Percentiles rank a stretch among this genome's conserved stretches.
Evolutionary conservation across 2,329 filamentous ascomycete species (phyloP).

Genomic region (Aspergillus japonicus): DNA sequence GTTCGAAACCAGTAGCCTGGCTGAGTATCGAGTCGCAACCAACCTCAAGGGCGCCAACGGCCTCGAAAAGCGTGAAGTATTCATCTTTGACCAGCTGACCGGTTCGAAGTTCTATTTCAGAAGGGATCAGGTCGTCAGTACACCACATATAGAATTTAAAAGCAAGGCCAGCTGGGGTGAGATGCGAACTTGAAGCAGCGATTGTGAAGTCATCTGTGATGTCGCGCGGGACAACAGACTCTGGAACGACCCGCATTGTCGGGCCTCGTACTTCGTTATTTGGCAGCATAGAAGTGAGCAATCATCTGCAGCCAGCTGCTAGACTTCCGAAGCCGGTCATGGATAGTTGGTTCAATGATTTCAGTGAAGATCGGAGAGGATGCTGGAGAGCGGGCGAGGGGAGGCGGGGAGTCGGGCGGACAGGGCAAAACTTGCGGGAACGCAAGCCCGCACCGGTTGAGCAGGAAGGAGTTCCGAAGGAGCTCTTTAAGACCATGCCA

Average conservation of each 20-base stretch:
- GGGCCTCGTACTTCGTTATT: slow-evolving; percentile 34
- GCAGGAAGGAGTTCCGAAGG: not conserved
- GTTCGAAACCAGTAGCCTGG: not conserved
- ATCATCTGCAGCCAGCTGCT: slow-evolving; percentile 28
- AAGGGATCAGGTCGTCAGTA: not conserved
- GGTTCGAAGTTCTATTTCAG: slow-evolving; percentile 62
- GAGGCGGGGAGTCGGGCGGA: slow-evolving; percentile 23
- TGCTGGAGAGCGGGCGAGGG: slow-evolving; percentile 17
- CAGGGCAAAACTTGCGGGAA: slow-evolving; percentile 22
- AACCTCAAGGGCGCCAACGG: slow-evolving; percentile 72
- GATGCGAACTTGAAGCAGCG: slow-evolving; percentile 50
- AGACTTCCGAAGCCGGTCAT: slow-evolving; percentile 15
- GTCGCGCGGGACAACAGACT: slow-evolving; percentile 47
- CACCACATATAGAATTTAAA: slow-evolving; percentile 8
- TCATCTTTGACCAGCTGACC: slow-evolving; percentile 93
- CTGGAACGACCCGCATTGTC: slow-evolving; percentile 33
- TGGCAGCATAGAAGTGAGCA: slow-evolving; percentile 31
- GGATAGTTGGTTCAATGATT: not conserved
- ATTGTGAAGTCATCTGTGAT: slow-evolving; percentile 57
- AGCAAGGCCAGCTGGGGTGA: not conserved
- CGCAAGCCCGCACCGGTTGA: slow-evolving; percentile 7
- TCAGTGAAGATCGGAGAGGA: slow-evolving; percentile 5
- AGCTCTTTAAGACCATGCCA: slow-evolving; percentile 5
- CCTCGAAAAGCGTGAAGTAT: slow-evolving; percentile 89
- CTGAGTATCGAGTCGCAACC: slow-evolving; percentile 17